phyloP scores from a whole-genome alignment of 75 land plant species.

The Adiantum capillusveneris region DNA sequence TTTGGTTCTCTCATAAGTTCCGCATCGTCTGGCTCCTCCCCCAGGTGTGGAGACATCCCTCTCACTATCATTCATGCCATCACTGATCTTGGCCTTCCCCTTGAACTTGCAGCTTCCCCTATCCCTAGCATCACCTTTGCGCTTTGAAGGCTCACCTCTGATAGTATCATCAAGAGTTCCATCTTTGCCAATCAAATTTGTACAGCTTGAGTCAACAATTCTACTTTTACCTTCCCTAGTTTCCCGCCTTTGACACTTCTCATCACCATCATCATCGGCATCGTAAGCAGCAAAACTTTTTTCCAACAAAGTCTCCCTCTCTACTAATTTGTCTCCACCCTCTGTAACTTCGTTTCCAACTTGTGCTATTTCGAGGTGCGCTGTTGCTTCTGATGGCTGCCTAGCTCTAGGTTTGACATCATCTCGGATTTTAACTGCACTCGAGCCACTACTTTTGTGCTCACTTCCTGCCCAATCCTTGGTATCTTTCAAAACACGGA shows the following conservation, averaged over 20 bases:
- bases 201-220: slow-evolving; percentile 17
- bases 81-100: slow-evolving; percentile 53
- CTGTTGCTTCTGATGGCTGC: slow-evolving; percentile 28
- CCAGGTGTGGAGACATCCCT: slow-evolving; percentile 33
- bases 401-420: slow-evolving; percentile 44
- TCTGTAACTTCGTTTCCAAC: slow-evolving; percentile 28
- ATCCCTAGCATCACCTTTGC: slow-evolving; percentile 29
- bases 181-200: slow-evolving; percentile 18
- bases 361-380: background rate
- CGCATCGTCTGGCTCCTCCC: slow-evolving; percentile 6
- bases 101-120: slow-evolving; percentile 43
- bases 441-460: slow-evolving; percentile 3
- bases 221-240: slow-evolving; percentile 40
- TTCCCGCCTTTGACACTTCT: slow-evolving; percentile 33
- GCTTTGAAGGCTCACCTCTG: slow-evolving; percentile 61
- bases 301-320: slow-evolving; percentile 12
- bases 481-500: slow-evolving; percentile 62
- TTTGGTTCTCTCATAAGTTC: slow-evolving; percentile 25
- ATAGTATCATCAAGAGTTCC: slow-evolving; percentile 58
- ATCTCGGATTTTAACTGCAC: slow-evolving; percentile 43
- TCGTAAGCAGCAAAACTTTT: slow-evolving; percentile 18
- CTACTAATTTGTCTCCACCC: slow-evolving; percentile 18
- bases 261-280: slow-evolving; percentile 42
- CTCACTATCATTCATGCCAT: slow-evolving; percentile 51
- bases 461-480: slow-evolving; percentile 22